These are phyloP conservation scores for Globisporangium cederbergense DNA, from an alignment of 352 stramenopile species.

Conservation along the genomic window DNA sequence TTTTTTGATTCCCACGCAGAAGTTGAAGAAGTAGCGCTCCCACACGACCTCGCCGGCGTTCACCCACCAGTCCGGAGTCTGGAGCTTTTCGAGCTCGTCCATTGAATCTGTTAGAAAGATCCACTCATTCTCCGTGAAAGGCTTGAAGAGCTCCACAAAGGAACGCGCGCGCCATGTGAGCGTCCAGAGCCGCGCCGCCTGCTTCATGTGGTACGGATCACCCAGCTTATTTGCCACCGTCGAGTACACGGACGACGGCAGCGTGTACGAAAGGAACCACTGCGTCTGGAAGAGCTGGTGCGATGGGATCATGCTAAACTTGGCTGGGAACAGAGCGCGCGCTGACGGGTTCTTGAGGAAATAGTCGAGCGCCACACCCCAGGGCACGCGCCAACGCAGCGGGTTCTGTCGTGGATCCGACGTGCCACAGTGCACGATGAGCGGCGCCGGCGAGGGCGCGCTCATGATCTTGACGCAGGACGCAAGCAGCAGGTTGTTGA, in stretches of 20 bases:
- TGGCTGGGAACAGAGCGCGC: slow-evolving; percentile 45
- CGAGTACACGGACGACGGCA: slow-evolving; percentile 81
- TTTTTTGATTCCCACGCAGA: slow-evolving; percentile 77
- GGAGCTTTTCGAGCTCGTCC: slow-evolving; percentile 25
- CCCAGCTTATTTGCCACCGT: slow-evolving; percentile 66
- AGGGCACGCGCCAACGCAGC: slow-evolving; percentile 74
- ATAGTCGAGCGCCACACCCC: slow-evolving; percentile 55
- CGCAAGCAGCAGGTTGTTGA: slow-evolving; percentile 72
- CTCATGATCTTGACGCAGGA: slow-evolving; percentile 34
- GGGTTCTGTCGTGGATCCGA: slow-evolving; percentile 77
- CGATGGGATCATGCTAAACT: slow-evolving; percentile 78
- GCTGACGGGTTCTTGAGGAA: slow-evolving; percentile 66
- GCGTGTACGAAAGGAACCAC: slow-evolving; percentile 76
- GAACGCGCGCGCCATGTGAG: slow-evolving; percentile 74
- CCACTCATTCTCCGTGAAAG: slow-evolving; percentile 87
- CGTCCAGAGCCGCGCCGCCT: slow-evolving; percentile 64
- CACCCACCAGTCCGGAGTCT: slow-evolving; percentile 50
- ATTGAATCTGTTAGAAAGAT: slow-evolving; percentile 64
- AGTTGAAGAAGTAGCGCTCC: slow-evolving; percentile 86
- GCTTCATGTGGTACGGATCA: slow-evolving; percentile 58
- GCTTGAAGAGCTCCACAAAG: slow-evolving; percentile 82
- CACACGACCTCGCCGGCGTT: slow-evolving; percentile 67
- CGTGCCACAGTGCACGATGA: slow-evolving; percentile 75
- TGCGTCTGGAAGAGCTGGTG: slow-evolving; percentile 81
- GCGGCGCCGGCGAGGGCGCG: slow-evolving; percentile 33